phyloP scores from a whole-genome alignment of 2,329 filamentous ascomycete species.

The Penicillium hesseltinei region DNA sequence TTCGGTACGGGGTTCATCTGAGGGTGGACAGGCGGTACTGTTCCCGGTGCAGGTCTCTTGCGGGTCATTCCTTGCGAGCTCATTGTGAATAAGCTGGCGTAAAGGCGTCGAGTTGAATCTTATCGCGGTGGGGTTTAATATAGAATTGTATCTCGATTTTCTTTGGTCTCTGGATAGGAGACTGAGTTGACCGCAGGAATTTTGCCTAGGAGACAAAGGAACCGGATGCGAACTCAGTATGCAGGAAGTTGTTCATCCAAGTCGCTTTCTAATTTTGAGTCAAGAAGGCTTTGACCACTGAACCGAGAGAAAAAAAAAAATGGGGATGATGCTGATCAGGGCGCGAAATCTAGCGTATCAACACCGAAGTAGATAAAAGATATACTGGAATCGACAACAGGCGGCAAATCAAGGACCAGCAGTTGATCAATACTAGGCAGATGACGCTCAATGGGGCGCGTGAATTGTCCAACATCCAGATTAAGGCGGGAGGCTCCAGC shows the following conservation, averaged over 20 bases:
- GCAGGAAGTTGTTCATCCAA: conserved; percentile 16
- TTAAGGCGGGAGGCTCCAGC: conserved; percentile 4
- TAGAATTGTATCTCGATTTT: conserved; percentile 1
- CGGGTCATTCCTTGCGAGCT: conserved; percentile 49
- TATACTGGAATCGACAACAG: background rate
- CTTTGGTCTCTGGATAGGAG: background rate
- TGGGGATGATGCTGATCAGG: background rate
- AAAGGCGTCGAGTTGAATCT: conserved; percentile 5
- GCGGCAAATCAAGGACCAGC: conserved; percentile 2
- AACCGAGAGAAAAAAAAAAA: background rate
- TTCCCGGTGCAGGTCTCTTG: conserved; percentile 73
- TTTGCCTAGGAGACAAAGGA: conserved; percentile 5
- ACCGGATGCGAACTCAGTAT: conserved; percentile 10
- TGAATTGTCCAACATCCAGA: conserved; percentile 19
- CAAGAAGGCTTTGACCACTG: conserved; percentile 12
- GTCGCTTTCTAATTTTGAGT: conserved; percentile 12
- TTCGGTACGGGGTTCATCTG: conserved; percentile 53
- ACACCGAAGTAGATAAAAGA: background rate
- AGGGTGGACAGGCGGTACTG: conserved; percentile 61
- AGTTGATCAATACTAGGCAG: conserved; percentile 11
- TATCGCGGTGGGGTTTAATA: conserved; percentile 7
- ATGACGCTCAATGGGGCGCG: conserved; percentile 18
- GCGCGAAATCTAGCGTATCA: background rate
- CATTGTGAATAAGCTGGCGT: conserved; percentile 28
- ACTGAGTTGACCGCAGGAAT: background rate